Base-by-base conservation (phyloP, 306 rosid species). In the Trichosanthes truncata region DNA sequence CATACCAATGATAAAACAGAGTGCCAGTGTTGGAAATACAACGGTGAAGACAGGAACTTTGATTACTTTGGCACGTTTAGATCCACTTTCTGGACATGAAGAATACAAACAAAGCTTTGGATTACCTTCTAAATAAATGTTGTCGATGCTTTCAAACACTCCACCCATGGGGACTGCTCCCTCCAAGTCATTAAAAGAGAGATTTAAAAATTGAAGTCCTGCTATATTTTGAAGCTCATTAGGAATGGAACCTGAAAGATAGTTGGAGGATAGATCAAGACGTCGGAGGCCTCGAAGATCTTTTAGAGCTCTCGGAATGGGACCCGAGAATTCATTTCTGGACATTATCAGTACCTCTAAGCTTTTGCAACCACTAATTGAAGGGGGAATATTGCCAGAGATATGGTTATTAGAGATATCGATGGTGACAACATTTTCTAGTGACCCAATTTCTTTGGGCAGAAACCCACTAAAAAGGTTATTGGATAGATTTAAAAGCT, bases 231-330 rank as follows among this genome's bases (percentile, higher is more conserved):
- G 84, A 62, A 89, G 92, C 68, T 83, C 88, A 48, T n/a, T 1
- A 65, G 97, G 97, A 83, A 92, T 86, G 55, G 85, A 55, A 29
- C 95, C 94, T 17, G 88, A 84, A 66, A 92, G 90, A 77, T 80
- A 85, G 91, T 90, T 92, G 41, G 90, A 87, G 62, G 95, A 92
- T 2, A 92, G 83, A 67, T 92, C 97, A 73, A 92, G 82, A 73
- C 72, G 81, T 73, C 73, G 92, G 63, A 92, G 85, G 29, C 86
- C 93, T 89, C 60, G 90, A 33, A 92, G 4, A 6, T 88, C 85
- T 33, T 81, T 88, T 36, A 92, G 41, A 76, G 26, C 3, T 29
- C 53, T 51, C 1, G 97, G 97, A 78, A 92, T 88, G 7, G 85
- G 81, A 66, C 97, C 97, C 4, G 92, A 88, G 59, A 92, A 76